Evolutionary conservation across 257 asterid genomes (phyloP), one percentile per base, ranked within the genome.

Genomic region (Solanum etuberosum): DNA sequence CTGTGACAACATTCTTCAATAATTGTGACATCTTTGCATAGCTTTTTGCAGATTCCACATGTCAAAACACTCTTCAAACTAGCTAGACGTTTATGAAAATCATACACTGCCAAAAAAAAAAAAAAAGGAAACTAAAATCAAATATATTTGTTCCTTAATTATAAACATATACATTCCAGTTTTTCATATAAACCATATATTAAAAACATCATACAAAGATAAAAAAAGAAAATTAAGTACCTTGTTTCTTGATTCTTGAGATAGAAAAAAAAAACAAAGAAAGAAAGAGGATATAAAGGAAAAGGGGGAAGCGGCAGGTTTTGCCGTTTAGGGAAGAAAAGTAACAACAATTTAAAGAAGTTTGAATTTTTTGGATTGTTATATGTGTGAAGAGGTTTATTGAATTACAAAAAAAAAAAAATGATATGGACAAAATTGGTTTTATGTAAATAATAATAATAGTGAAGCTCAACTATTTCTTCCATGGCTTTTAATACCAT

Each of bases 1-100:
- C 18, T 85, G 11, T 87, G 91, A 68, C 73, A 83, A 6, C 89
- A 89, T 34, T 89, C 91, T 9, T 85, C 83, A 38, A 89, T 80
- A 7, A 74, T n/a, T n/a, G 87, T 78, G 31, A 57, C 81, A 13
- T 89, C 18, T 78, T 54, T 77, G 32, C 61, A 15, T 15, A 85
- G 32, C 4, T 67, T 87, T 15, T 29, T 54, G 27, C 91, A 89
- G 27, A 87, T 87, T 8, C 71, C 80, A 21, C n/a, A n/a, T n/a
- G n/a, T n/a, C n/a, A n/a, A n/a, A n/a, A n/a, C n/a, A n/a, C n/a
- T n/a, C n/a, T n/a, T n/a, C n/a, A n/a, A n/a, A n/a, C n/a, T n/a
- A n/a, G n/a, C n/a, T n/a, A n/a, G n/a, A n/a, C n/a, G n/a, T n/a
- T n/a, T n/a, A n/a, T n/a, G n/a, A n/a, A n/a, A n/a, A n/a, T n/a